phyloP scores from a whole-genome alignment of 441 rosid genomes.

The Sinapis alba region DNA sequence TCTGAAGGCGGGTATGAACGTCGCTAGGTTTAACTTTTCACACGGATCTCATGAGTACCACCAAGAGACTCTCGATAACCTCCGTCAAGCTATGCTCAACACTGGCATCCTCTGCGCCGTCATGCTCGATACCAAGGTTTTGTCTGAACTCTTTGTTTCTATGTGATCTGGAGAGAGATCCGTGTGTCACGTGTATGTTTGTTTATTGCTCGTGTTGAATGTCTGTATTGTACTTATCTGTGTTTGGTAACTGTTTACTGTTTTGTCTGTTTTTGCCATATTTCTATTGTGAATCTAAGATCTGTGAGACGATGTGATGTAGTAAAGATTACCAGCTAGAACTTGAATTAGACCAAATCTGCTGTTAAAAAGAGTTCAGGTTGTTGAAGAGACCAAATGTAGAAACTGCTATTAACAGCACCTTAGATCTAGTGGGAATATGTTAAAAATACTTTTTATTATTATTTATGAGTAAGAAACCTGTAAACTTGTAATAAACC shows the following conservation, averaged over 20 bases:
- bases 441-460: too few relatives aligned
- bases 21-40: constrained; percentile 92
- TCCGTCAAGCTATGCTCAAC: constrained; percentile 71
- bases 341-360: neutral
- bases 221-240: constrained; percentile 26
- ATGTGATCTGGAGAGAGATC: constrained; percentile 2
- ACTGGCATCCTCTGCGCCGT: constrained; percentile 90
- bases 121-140: constrained; percentile 95
- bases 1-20: constrained; percentile 90
- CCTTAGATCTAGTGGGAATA: neutral
- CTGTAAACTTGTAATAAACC: too few relatives aligned
- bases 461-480: too few relatives aligned
- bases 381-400: neutral
- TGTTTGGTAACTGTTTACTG: constrained; percentile 2
- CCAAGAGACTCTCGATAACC: constrained; percentile 89
- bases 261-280: constrained; percentile 26
- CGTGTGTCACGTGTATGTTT: constrained; percentile 6
- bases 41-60: constrained; percentile 94
- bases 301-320: neutral
- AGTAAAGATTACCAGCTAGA: neutral
- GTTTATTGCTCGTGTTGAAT: neutral
- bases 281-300: constrained; percentile 8
- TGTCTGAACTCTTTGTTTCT: neutral
- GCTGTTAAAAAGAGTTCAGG: neutral
- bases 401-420: neutral